Percentiles rank a stretch among this genome's conserved stretches.
Conservation (phyloP, 202 grass and related monocot genomes). For the Dendrocalamus latiflorus region DNA sequence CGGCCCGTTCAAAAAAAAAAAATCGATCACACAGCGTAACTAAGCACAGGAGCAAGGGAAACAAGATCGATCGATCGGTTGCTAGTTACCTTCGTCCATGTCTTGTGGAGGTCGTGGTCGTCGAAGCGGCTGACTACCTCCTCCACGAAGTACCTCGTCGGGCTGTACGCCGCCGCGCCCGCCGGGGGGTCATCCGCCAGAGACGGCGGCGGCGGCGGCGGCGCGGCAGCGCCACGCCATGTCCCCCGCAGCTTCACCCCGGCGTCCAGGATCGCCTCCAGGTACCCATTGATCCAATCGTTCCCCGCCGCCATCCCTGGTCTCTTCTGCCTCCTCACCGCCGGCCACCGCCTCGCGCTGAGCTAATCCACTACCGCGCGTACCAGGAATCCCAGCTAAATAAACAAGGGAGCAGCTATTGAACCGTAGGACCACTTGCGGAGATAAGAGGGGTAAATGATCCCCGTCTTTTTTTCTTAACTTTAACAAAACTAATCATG, state of each 20-base stretch:
- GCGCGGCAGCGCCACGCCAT: conserved; percentile 21
- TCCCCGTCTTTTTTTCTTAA: too few relatives aligned
- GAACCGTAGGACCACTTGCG: too few relatives aligned
- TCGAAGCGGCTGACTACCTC: conserved; percentile 88
- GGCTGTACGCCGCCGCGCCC: conserved; percentile 37
- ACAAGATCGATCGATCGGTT: too few relatives aligned
- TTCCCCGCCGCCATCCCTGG: conserved; percentile 44
- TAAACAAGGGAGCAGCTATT: too few relatives aligned
- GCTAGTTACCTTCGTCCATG: conserved; percentile 95
- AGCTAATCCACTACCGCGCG: too few relatives aligned
- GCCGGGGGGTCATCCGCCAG: background rate
- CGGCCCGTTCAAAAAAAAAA: too few relatives aligned
- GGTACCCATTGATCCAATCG: conserved; percentile 95
- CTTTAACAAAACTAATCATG: too few relatives aligned
- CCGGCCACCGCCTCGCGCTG: background rate
- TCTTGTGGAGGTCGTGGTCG: conserved; percentile 83
- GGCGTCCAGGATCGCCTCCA: conserved; percentile 92
- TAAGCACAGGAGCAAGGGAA: too few relatives aligned
- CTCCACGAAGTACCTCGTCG: conserved; percentile 90
- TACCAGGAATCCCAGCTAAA: too few relatives aligned
- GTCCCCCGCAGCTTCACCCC: conserved; percentile 36
- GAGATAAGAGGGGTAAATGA: too few relatives aligned
- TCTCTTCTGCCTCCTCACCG: background rate
- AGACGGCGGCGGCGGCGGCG: background rate
- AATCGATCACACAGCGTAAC: too few relatives aligned